Percentiles rank a stretch among this genome's conserved stretches.
phyloP scores from a whole-genome alignment of 2,329 filamentous ascomycete species.

The Helminthosporium solani region DNA sequence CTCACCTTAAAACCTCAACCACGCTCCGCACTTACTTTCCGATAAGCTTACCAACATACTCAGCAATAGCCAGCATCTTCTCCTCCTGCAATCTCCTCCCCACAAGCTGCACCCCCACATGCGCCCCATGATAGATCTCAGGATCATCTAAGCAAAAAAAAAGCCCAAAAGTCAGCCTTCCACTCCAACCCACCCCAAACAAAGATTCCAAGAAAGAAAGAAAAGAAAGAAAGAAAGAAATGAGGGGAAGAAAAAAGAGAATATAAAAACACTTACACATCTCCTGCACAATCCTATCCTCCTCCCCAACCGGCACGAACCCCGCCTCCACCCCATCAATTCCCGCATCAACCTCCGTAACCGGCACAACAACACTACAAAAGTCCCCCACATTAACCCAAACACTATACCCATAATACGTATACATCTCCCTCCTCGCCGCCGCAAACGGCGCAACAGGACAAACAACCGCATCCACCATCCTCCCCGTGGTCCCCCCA shows the following conservation, averaged over 20 bases:
- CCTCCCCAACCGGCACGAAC: conserved; percentile 29
- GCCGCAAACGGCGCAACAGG: conserved; percentile 43
- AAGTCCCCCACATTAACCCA: conserved; percentile 37
- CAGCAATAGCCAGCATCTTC: conserved; percentile 41
- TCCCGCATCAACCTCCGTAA: conserved; percentile 33
- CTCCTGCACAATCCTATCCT: conserved; percentile 27
- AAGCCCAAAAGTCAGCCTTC: background rate
- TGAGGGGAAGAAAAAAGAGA: too few species aligned
- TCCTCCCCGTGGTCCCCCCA: conserved; percentile 26
- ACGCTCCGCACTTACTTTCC: background rate
- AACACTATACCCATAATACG: conserved; percentile 37
- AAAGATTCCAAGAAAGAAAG: too few species aligned
- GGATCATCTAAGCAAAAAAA: too few species aligned
- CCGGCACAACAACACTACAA: conserved; percentile 37
- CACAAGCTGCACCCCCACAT: conserved; percentile 41
- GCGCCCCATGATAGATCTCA: conserved; percentile 42
- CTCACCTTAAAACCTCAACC: too few species aligned
- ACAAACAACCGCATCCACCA: conserved; percentile 41
- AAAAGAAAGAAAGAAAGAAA: too few species aligned
- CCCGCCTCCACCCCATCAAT: conserved; percentile 27
- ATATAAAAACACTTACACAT: conserved; percentile 30
- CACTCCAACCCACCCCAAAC: background rate
- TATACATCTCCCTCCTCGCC: conserved; percentile 28
- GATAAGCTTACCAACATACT: conserved; percentile 28
- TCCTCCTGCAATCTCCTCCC: conserved; percentile 42